Evolutionary conservation across 805 yeast species (phyloP), one percentile per base, ranked within the genome.

Genomic region (Kuraishia hungarica): DNA sequence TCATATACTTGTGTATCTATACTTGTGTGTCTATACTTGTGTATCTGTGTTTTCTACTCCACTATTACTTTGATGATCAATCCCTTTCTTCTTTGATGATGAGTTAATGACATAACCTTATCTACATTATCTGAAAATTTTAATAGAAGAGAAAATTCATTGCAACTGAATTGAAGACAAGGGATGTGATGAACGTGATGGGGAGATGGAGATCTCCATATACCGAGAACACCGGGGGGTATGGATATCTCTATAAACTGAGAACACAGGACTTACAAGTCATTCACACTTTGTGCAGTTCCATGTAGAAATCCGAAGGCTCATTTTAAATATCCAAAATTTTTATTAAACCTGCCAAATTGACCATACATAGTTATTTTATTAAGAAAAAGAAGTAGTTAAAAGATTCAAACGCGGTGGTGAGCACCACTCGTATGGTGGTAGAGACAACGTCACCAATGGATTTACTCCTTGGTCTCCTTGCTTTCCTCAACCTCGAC

Each of bases 111-210:
- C 49, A 20, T n/a, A 47, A 21, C 49, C 49, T 47, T 47, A 47
- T 47, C 49, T 47, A 47, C 49, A 47, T 47, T 47, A 47, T 47
- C 49, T 47, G 49, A 47, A 47, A n/a, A 47, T 13, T 22, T 47
- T 15, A 35, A 35, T 35, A 35, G 43, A 35, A 35, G 43, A 35
- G 17, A 35, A 35, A 6, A 15, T 35, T 35, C 43, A 35, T 35
- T 35, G 43, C 43, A 8, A 35, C 43, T 35, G 43, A 35, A 35
- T 13, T 35, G 43, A 35, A 35, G 43, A 35, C 43, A 35, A 35
- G 43, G n/a, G 43, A 35, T 35, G 11, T 35, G 43, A 35, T 35
- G 10, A 26, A 26, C n/a, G 29, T 10, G 5, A 26, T 26, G 5
- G 29, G 29, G 29, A 10, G 29, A 26, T 26, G 29, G 5, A n/a